These are phyloP conservation scores for Tetrahymena thermophila DNA, from an alignment of 73 alveolate genomes.

Conservation along the genomic window DNA sequence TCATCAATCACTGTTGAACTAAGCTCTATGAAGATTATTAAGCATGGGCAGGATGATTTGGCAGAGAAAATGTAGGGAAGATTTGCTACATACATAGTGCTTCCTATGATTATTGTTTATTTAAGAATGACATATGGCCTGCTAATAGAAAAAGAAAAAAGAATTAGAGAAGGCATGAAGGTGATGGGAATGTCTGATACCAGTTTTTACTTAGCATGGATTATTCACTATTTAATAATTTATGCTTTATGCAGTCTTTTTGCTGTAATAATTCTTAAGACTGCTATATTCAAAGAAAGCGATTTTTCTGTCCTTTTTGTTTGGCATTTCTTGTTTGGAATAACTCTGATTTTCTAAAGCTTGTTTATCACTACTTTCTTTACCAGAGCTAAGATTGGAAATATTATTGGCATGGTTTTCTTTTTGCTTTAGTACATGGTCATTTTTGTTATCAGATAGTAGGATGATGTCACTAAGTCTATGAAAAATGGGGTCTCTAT, in stretches of 20 bases:
- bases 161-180: constrained; percentile 96
- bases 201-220: constrained; percentile 90
- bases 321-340: constrained; percentile 62
- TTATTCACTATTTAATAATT: constrained; percentile 66
- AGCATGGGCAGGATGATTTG: constrained; percentile 26
- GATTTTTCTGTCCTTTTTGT: constrained; percentile 64
- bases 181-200: constrained; percentile 93
- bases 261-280: constrained; percentile 53
- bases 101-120: constrained; percentile 35
- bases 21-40: neutral
- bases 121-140: constrained; percentile 43
- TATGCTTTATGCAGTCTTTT: constrained; percentile 64
- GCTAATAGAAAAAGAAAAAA: constrained; percentile 81
- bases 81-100: constrained; percentile 22
- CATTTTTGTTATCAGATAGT: neutral
- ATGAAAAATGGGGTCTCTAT: constrained; percentile 46
- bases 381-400: constrained; percentile 72
- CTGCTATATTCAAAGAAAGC: constrained; percentile 14
- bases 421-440: constrained; percentile 66
- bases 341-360: constrained; percentile 56
- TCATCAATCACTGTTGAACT: neutral
- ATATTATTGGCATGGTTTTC: constrained; percentile 59
- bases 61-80: constrained; percentile 15
- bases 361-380: constrained; percentile 74
- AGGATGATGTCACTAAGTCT: neutral